Evolutionary conservation across 148 eudicot genomes (phyloP).

Genomic region (Vaccinium vitisidaea): DNA sequence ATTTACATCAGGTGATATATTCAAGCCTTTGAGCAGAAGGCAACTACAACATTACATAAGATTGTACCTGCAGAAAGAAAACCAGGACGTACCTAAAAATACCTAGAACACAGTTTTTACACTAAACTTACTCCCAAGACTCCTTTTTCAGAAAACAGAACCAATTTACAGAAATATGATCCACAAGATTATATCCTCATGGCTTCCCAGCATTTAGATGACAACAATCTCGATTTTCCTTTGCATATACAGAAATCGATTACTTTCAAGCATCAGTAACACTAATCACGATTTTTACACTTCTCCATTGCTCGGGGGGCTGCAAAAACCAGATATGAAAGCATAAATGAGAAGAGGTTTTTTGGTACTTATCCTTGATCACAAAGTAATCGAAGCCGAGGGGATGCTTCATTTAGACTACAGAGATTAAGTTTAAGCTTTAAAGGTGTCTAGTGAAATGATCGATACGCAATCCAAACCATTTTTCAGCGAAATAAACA

Average conservation of each 20-base stretch:
- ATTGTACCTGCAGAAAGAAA: neutral
- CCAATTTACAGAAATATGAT: neutral
- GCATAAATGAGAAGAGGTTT: too few relatives aligned
- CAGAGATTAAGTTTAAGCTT: neutral
- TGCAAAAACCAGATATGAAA: slow-evolving; percentile 14
- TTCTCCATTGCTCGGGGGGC: slow-evolving; percentile 34
- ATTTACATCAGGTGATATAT: slow-evolving; percentile 3
- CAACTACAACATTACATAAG: neutral
- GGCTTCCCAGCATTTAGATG: neutral
- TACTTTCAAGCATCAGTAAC: neutral
- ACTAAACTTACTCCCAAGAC: neutral
- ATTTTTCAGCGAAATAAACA: too few relatives aligned
- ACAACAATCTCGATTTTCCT: neutral
- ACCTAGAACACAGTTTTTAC: slow-evolving; percentile 2
- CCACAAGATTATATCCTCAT: neutral
- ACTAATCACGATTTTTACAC: slow-evolving; percentile 21
- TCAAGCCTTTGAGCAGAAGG: neutral
- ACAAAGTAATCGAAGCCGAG: too few relatives aligned
- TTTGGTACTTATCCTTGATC: too few relatives aligned
- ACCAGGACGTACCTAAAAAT: neutral
- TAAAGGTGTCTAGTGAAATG: too few relatives aligned
- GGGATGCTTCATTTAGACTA: too few relatives aligned
- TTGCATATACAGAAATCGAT: neutral
- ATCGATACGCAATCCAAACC: too few relatives aligned
- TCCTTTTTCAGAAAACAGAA: neutral